Base-by-base conservation (phyloP, 139 green algal species). In the Chlorella sorokiniana region DNA sequence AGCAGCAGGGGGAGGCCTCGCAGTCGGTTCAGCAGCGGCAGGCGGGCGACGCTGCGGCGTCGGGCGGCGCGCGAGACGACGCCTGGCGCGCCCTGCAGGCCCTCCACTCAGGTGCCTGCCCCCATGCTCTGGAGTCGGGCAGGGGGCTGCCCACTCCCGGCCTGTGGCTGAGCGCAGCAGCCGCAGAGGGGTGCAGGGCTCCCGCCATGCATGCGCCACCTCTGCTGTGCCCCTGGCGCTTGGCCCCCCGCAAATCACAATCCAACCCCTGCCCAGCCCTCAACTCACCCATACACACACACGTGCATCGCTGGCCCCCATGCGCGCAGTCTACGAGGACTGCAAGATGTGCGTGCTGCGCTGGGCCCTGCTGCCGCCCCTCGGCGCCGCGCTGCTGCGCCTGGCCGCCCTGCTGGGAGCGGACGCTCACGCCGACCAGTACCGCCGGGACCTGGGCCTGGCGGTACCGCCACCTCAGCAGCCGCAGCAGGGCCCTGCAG, bases 331-430 rank as follows among this genome's bases (percentile, higher is more conserved):
- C 27, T 83, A 83, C 27, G 90, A 95, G 81, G 91, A 95, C 63
- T 85, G 85, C 62, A 95, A 95, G 82, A 87, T 96, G 84, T 68
- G 86, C 76, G 37, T 87, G 56, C 64, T 89, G 69, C 63, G 74
- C 25, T 92, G 85, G 93, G 86, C 85, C 4, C 76, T 89, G 71
- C 81, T 96, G 84, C 78, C 42, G 3, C 69, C 64, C 2, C 63
- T 93, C 29, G 87, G 85, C 29, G 37, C 4, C 31, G 29, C 74
- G 14, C 84, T 95, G 23, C 78, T 79, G 5, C 71, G 67, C 40
- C 41, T 88, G 45, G 78, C 86, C 33, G 22, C 16, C 31, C n/a
- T 87, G 62, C 27, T 90, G 69, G 84, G 79, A 6, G 79, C 81
- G 18, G 38, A 42, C 1, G 56, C 48, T 14, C 93, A 93, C 54